These are phyloP conservation scores for Tetrahymena borealis DNA, from an alignment of 73 alveolate species.

Conservation along the genomic window DNA sequence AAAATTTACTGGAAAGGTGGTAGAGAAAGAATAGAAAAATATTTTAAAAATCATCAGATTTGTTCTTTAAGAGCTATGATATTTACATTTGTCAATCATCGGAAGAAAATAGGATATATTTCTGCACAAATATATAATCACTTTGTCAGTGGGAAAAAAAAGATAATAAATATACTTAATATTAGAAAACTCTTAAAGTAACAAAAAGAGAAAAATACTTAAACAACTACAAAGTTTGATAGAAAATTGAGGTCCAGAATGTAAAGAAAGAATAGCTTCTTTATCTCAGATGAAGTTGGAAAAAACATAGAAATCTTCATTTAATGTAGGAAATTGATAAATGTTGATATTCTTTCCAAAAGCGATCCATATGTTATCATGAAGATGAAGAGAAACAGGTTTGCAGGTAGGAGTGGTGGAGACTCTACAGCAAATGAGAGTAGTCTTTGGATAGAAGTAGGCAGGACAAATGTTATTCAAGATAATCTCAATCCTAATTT, in stretches of 20 bases:
- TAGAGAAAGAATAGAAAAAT: too few relatives aligned
- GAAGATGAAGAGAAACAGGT: slow-evolving; percentile 18
- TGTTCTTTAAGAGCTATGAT: not conserved
- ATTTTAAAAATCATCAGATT: too few relatives aligned
- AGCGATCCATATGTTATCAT: slow-evolving; percentile 65
- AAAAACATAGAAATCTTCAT: slow-evolving; percentile 49
- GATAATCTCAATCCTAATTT: slow-evolving; percentile 53
- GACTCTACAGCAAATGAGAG: slow-evolving; percentile 44
- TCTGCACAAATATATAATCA: not conserved
- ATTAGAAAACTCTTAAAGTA: not conserved
- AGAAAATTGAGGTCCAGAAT: not conserved
- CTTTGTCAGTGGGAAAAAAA: not conserved
- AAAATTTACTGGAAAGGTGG: too few relatives aligned
- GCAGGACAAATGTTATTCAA: slow-evolving; percentile 49
- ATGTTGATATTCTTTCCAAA: slow-evolving; percentile 56
- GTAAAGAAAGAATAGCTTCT: not conserved
- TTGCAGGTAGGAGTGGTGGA: slow-evolving; percentile 43
- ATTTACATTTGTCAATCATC: not conserved
- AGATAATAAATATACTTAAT: not conserved
- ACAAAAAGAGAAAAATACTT: not conserved
- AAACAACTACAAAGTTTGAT: not conserved
- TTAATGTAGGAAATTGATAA: slow-evolving; percentile 48
- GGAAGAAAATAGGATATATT: not conserved
- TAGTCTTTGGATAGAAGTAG: slow-evolving; percentile 65
- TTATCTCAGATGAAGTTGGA: not conserved